Evolutionary conservation across 805 yeast genomes (phyloP).

Genomic region (Wickerhamomyces silvicola): DNA sequence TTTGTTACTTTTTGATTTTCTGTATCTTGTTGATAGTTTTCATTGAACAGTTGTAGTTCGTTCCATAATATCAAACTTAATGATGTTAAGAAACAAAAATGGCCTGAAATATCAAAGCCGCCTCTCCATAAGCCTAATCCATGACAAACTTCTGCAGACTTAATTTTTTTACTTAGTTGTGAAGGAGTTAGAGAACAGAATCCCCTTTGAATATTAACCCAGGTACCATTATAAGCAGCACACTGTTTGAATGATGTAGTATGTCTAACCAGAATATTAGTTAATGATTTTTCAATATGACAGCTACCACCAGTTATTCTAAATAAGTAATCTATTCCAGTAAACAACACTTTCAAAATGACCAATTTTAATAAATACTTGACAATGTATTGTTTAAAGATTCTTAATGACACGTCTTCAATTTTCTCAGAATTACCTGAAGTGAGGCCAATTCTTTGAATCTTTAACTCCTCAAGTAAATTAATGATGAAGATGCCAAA

Average conservation of each 20-base stretch:
- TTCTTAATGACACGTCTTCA: background rate
- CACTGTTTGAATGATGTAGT: slow-evolving; percentile 8
- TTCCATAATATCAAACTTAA: slow-evolving; percentile 36
- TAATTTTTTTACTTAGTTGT: slow-evolving; percentile 10
- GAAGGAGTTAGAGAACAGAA: slow-evolving; percentile 11
- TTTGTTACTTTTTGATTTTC: slow-evolving; percentile 4
- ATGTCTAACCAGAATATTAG: slow-evolving; percentile 4
- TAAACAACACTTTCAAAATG: slow-evolving; percentile 20
- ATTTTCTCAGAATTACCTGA: background rate
- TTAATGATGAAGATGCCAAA: slow-evolving; percentile 13
- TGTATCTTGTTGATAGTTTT: slow-evolving; percentile 2
- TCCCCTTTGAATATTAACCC: slow-evolving; percentile 12
- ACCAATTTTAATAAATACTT: slow-evolving; percentile 22
- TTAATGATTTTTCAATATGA: slow-evolving; percentile 8
- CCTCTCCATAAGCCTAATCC: slow-evolving; percentile 36
- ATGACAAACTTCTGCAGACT: slow-evolving; percentile 28
- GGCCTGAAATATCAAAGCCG: slow-evolving; percentile 52
- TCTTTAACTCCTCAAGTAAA: background rate
- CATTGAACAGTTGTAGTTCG: slow-evolving; percentile 22
- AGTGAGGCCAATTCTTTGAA: background rate
- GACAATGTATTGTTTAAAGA: slow-evolving; percentile 18
- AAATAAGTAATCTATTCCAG: slow-evolving; percentile 27
- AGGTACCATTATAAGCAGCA: slow-evolving; percentile 12
- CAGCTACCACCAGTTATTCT: slow-evolving; percentile 30
- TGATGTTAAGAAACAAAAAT: slow-evolving; percentile 38